phyloP scores from a whole-genome alignment of 768 basidiomycete genomes.

The Mycena polygramma region DNA sequence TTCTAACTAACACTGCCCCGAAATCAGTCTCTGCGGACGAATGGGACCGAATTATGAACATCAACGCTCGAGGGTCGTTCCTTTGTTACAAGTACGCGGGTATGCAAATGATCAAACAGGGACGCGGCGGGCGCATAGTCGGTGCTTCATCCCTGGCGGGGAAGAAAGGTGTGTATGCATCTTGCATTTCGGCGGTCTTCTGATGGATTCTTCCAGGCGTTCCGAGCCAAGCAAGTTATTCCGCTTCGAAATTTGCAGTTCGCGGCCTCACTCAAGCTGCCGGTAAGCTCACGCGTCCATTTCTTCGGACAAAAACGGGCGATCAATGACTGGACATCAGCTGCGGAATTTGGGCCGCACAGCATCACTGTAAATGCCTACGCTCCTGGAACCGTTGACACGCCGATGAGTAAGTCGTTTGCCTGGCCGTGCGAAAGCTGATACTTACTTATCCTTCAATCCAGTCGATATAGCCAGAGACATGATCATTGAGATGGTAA shows the following conservation, averaged over 20 bases:
- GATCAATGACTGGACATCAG: background rate
- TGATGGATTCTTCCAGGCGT: background rate
- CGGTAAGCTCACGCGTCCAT: background rate
- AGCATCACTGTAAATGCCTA: slow-evolving; percentile 1
- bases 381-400: background rate
- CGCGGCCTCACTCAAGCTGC: slow-evolving; percentile 15
- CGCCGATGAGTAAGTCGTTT: background rate
- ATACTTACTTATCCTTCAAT: no score
- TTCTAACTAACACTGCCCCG: background rate
- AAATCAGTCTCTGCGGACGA: slow-evolving; percentile 4
- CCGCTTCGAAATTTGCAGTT: slow-evolving; percentile 12
- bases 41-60: slow-evolving; percentile 21
- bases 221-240: background rate
- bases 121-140: slow-evolving; percentile 28
- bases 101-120: slow-evolving; percentile 27
- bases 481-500: background rate
- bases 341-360: slow-evolving; percentile 1
- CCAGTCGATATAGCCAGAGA: background rate
- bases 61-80: slow-evolving; percentile 17
- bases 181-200: background rate
- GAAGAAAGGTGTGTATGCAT: background rate
- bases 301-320: background rate
- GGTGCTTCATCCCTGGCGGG: slow-evolving; percentile 23
- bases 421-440: background rate
- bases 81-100: slow-evolving; percentile 31